phyloP scores from a whole-genome alignment of 805 yeast species.

The Yarrowia sp. region DNA sequence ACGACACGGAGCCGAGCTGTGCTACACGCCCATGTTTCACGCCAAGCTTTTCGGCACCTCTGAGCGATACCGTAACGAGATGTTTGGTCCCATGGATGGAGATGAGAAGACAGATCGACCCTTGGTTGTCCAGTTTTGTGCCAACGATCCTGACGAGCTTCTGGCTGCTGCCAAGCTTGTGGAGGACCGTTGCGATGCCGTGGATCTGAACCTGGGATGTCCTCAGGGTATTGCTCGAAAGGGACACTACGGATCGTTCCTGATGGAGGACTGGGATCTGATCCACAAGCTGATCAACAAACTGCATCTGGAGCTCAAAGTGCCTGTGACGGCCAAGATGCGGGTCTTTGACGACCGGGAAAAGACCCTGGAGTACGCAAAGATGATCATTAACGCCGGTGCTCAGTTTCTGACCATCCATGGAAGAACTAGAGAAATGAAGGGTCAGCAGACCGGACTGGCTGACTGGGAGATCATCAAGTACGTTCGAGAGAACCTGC shows the following conservation, averaged over 20 bases:
- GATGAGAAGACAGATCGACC: slow-evolving; percentile 75
- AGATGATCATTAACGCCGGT: slow-evolving; percentile 87
- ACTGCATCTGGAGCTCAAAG: slow-evolving; percentile 72
- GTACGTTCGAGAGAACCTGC: slow-evolving; percentile 76
- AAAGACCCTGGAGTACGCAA: slow-evolving; percentile 85
- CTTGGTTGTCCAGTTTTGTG: slow-evolving; percentile 92
- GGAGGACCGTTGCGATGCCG: slow-evolving; percentile 89
- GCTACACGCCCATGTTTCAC: slow-evolving; percentile 97
- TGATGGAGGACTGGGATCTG: slow-evolving; percentile 97
- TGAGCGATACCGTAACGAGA: slow-evolving; percentile 77
- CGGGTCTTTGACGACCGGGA: slow-evolving; percentile 85
- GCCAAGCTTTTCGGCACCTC: slow-evolving; percentile 87
- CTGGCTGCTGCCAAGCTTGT: slow-evolving; percentile 82
- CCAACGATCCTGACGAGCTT: slow-evolving; percentile 88
- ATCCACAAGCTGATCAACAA: slow-evolving; percentile 73
- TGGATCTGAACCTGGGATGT: slow-evolving; percentile 94
- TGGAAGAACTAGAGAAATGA: slow-evolving; percentile 96
- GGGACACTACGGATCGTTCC: slow-evolving; percentile 93
- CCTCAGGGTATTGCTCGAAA: slow-evolving; percentile 97
- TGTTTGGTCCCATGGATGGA: slow-evolving; percentile 75
- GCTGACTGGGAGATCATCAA: slow-evolving; percentile 89
- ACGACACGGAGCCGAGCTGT: slow-evolving; percentile 87
- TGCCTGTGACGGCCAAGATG: slow-evolving; percentile 96
- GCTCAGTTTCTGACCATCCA: slow-evolving; percentile 95
- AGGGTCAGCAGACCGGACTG: slow-evolving; percentile 93